Conservation (phyloP, 805 yeast genomes). For the Ogataea pini region DNA sequence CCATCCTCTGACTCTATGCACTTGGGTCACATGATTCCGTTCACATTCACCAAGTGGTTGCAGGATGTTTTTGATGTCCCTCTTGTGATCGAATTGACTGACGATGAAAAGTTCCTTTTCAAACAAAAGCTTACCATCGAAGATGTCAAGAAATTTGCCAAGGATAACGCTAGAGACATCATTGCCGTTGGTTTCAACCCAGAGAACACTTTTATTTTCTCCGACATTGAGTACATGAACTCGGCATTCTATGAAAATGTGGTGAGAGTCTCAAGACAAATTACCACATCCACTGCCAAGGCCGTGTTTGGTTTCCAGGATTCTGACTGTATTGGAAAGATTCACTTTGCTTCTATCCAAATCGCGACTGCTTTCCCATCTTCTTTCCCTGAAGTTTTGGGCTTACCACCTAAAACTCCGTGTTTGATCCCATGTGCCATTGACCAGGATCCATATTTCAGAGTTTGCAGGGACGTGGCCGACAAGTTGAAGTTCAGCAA, state of each 20-base stretch:
- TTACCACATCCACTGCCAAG: slow-evolving; percentile 95
- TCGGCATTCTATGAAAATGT: slow-evolving; percentile 93
- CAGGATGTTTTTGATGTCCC: slow-evolving; percentile 98
- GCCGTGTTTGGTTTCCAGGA: slow-evolving; percentile 97
- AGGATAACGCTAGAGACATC: slow-evolving; percentile 87
- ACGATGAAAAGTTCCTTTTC: slow-evolving; percentile 95
- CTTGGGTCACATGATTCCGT: slow-evolving; percentile 96
- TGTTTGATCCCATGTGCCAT: slow-evolving; percentile 98
- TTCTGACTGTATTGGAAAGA: slow-evolving; percentile 89
- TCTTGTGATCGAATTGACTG: slow-evolving; percentile 88
- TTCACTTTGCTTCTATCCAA: slow-evolving; percentile 95
- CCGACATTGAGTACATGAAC: slow-evolving; percentile 91
- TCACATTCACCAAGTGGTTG: slow-evolving; percentile 93
- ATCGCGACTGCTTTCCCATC: slow-evolving; percentile 95
- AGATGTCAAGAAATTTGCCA: slow-evolving; percentile 79
- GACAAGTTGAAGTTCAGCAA: slow-evolving; percentile 86
- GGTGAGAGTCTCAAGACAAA: slow-evolving; percentile 87
- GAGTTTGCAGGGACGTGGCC: slow-evolving; percentile 97
- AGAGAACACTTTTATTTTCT: slow-evolving; percentile 91
- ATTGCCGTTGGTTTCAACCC: slow-evolving; percentile 94
- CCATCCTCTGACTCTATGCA: slow-evolving; percentile 95
- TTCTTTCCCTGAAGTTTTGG: slow-evolving; percentile 92
- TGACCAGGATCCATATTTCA: slow-evolving; percentile 97
- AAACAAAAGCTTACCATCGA: slow-evolving; percentile 86
- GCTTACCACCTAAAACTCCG: slow-evolving; percentile 84